Percentiles rank a stretch among this genome's conserved stretches.
Conservation (phyloP, 2,329 filamentous ascomycete genomes). For the Gnomoniopsis sp. region DNA sequence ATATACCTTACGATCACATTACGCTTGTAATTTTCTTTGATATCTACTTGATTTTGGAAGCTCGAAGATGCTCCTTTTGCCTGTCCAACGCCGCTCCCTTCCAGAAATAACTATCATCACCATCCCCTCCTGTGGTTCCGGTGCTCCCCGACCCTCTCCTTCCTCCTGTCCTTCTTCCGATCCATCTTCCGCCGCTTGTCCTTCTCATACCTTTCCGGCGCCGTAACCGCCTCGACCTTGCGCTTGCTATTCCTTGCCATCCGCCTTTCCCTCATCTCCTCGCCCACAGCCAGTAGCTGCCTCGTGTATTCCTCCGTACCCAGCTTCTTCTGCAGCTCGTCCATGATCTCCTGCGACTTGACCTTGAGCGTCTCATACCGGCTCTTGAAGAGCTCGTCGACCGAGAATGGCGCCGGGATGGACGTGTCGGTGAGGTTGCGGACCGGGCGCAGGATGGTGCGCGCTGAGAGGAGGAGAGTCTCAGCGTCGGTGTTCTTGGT, state of each 20-base stretch:
- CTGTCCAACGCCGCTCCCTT: not conserved
- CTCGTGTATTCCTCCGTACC: conserved; percentile 78
- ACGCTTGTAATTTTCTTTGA: not conserved
- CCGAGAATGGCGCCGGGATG: conserved; percentile 68
- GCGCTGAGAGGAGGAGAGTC: conserved; percentile 60
- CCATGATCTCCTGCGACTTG: conserved; percentile 74
- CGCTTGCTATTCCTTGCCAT: conserved; percentile 78
- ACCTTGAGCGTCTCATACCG: conserved; percentile 68
- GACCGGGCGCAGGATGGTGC: conserved; percentile 57
- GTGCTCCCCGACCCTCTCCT: conserved; percentile 72
- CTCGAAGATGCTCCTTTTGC: not conserved
- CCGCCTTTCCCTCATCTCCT: conserved; percentile 67
- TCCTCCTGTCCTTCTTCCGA: conserved; percentile 78
- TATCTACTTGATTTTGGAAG: not conserved
- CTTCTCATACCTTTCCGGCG: conserved; percentile 73
- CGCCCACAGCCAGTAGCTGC: conserved; percentile 68
- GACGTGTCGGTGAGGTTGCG: conserved; percentile 81
- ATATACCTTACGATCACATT: not conserved
- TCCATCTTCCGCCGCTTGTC: conserved; percentile 83
- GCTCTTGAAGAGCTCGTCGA: conserved; percentile 65
- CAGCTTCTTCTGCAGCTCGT: conserved; percentile 77
- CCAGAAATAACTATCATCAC: conserved; percentile 35
- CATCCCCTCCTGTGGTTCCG: conserved; percentile 69
- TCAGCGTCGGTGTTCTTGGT: conserved; percentile 56
- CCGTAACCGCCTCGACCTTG: conserved; percentile 79